Base-by-base conservation (phyloP, 2,329 filamentous ascomycete species). In the Fusarium tupiense region DNA sequence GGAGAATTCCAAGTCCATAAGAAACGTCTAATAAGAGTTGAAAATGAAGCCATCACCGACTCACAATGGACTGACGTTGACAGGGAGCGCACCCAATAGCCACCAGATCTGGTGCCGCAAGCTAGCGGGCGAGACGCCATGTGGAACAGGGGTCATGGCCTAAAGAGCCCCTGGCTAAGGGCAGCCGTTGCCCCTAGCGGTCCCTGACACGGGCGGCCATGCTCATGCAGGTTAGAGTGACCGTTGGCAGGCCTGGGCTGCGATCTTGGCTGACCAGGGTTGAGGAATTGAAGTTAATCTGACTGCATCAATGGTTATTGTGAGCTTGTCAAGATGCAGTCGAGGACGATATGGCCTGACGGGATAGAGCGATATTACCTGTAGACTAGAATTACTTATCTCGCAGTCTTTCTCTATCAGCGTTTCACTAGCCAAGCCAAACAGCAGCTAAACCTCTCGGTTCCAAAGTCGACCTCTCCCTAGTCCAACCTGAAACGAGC, bases 31-130 rank as follows among this genome's bases (percentile, higher is more conserved):
- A 78, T 26, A 53, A 26, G 24, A 26, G 8, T 24, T 19, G 29
- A 41, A 63, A 70, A 78, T 78, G 76, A 78, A 78, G 76, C 76
- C 75, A 78, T 78, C 76, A 59, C 72, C 72, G 78, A 68, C 67
- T 72, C 38, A 49, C 57, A 31, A 66, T 78, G 75, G 64, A 76
- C 76, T 78, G 75, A 73, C 71, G 31, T 26, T 35, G 35, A 41
- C 58, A 72, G 60, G 52, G 64, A 65, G 31, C 10, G 24, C 40
- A 63, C 49, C 64, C 58, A 70, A 60, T 63, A 54, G 43, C 46
- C 19, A 41, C 53, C 59, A 64, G 29, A 66, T 59, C 37, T 49
- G 52, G 38, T 52, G 26, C 63, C 43, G 61, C 50, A 52, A 59
- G 54, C 57, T 61, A 67, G 66, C 49, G 59, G 66, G 44, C 69